Evolutionary conservation across 2,329 filamentous ascomycete species (phyloP).

Genomic region (Aureobasidium sp.): DNA sequence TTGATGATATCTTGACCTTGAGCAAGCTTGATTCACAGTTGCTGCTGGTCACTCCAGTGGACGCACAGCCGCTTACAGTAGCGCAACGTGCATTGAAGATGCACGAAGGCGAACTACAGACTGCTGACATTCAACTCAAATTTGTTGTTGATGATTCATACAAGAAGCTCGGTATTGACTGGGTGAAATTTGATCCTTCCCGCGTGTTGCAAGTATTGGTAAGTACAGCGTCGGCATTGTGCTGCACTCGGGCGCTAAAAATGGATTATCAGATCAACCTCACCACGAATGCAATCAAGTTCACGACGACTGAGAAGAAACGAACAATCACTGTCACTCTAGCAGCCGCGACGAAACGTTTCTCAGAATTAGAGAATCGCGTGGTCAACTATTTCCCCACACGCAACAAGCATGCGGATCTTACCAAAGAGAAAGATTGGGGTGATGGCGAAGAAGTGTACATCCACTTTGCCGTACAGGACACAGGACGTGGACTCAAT

Average conservation of each 20-base stretch:
- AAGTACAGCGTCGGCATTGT: not conserved
- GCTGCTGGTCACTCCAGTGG: constrained; percentile 63
- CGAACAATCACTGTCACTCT: constrained; percentile 61
- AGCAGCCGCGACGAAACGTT: constrained; percentile 53
- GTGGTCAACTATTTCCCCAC: constrained; percentile 57
- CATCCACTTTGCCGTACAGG: constrained; percentile 66
- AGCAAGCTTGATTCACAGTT: constrained; percentile 72
- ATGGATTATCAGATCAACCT: constrained; percentile 53
- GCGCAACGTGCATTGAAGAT: constrained; percentile 65
- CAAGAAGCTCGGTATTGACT: constrained; percentile 51
- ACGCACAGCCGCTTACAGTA: constrained; percentile 59
- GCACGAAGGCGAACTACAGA: constrained; percentile 68
- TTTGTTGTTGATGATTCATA: constrained; percentile 59
- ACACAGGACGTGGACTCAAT: constrained; percentile 68
- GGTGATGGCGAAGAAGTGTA: constrained; percentile 58
- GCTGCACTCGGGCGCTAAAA: not conserved
- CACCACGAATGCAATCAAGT: constrained; percentile 75
- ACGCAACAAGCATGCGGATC: constrained; percentile 41
- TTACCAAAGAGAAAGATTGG: constrained; percentile 56
- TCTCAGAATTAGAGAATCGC: constrained; percentile 35
- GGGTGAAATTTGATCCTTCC: constrained; percentile 66
- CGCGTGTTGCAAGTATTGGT: constrained; percentile 65
- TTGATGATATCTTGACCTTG: constrained; percentile 67
- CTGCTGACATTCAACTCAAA: constrained; percentile 59
- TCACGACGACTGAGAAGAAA: constrained; percentile 58